Base-by-base conservation (phyloP, 1,139 yeast genomes). In the Geotrichum candidum region DNA sequence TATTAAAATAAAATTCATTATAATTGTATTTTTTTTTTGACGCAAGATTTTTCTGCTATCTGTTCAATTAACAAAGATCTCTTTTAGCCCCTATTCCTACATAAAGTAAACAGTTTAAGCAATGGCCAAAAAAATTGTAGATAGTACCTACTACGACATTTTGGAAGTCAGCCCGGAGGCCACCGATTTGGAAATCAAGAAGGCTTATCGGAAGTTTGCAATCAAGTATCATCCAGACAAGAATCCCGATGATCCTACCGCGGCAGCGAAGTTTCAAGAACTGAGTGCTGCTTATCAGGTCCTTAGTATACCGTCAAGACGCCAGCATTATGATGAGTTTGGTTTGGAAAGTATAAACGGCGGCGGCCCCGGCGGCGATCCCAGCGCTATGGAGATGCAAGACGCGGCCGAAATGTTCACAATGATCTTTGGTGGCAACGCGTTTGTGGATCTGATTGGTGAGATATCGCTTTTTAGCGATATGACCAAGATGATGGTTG, bases 141-240 rank as follows among this genome's bases (percentile, higher is more conserved):
- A 94, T 71, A 89, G 97, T 0, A 82, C 85, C n/a, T 94, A 92
- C 76, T 94, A 94, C 73, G 98, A 94, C 68, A 73, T 86, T 48
- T 79, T 94, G 65, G 89, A 83, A 18, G 81, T 94, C 50, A 67
- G 77, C 50, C 80, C 87, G 4, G 84, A 83, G 31, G 98, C 98
- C 51, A 84, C 92, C 0, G 83, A 87, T 6, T 78, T 85, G 35
- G 96, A 90, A 63, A 92, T 94, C 75, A 94, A 94, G 74, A 90
- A 90, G 74, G 97, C 97, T 0, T 94, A 94, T 76, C 81, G 99
- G 65, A 88, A 87, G 74, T 86, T 87, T 71, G 98, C 98, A 9
- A 86, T 94, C 73, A 80, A 78, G 63, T 87, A 90, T 65, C 99
- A 94, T 74, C 99, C 99, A 0, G 99, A 94, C 74, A 94, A 94